Conservation (phyloP, 1,284 basidiomycete species). For the Phellopilus nigrolimitatus region DNA sequence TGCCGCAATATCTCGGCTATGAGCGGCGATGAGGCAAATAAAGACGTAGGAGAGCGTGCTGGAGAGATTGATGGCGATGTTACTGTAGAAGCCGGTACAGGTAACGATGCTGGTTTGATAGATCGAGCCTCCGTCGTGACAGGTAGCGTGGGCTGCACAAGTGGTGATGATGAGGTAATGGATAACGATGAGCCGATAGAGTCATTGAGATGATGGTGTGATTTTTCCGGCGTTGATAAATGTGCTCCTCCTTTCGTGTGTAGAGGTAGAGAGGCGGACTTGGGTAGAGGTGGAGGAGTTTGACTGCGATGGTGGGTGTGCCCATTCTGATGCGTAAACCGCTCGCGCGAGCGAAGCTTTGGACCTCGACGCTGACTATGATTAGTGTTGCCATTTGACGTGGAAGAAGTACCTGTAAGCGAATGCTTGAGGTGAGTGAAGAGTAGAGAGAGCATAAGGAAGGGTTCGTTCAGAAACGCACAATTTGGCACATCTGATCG, state of each 20-base stretch:
- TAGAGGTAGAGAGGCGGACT: slow-evolving; percentile 71
- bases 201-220: slow-evolving; percentile 1
- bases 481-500: slow-evolving; percentile 58
- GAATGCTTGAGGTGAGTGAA: slow-evolving; percentile 13
- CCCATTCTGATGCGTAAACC: slow-evolving; percentile 24
- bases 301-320: slow-evolving; percentile 40
- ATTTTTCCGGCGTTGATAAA: slow-evolving; percentile 29
- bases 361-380: slow-evolving; percentile 9
- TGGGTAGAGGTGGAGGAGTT: slow-evolving; percentile 77
- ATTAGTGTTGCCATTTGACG: slow-evolving; percentile 11
- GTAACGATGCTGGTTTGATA: slow-evolving; percentile 2
- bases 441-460: slow-evolving; percentile 13
- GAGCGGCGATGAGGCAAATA: slow-evolving; percentile 65
- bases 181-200: slow-evolving; percentile 4
- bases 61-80: slow-evolving; percentile 3
- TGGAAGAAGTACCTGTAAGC: slow-evolving; percentile 4
- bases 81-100: not conserved
- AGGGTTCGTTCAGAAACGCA: slow-evolving; percentile 29
- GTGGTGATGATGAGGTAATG: slow-evolving; percentile 4
- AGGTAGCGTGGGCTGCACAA: slow-evolving; percentile 13
- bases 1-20: slow-evolving; percentile 76
- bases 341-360: slow-evolving; percentile 26
- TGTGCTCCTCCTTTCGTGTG: slow-evolving; percentile 39
- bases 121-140: slow-evolving; percentile 8
- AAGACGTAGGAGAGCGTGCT: slow-evolving; percentile 33